These are phyloP conservation scores for Boletus sp. DNA, from an alignment of 768 basidiomycete species.

Conservation along the genomic window DNA sequence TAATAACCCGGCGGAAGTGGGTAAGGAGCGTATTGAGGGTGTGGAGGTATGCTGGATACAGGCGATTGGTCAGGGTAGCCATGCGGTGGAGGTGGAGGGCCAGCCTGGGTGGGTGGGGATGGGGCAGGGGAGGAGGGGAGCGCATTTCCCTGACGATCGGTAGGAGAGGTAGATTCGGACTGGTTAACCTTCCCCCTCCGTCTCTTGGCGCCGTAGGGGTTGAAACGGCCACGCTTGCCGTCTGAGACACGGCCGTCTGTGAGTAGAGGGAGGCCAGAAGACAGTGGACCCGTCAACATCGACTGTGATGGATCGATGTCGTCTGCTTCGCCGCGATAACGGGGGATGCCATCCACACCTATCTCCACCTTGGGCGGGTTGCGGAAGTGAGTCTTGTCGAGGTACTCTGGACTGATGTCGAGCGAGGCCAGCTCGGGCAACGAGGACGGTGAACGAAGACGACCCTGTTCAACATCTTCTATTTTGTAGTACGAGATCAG, in stretches of 20 bases:
- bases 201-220: slow-evolving; percentile 45
- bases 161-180: slow-evolving; percentile 31
- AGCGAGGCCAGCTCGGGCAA: slow-evolving; percentile 84
- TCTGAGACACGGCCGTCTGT: slow-evolving; percentile 46
- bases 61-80: slow-evolving; percentile 31
- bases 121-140: slow-evolving; percentile 33
- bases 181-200: slow-evolving; percentile 35
- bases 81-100: slow-evolving; percentile 23
- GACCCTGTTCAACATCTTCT: slow-evolving; percentile 86
- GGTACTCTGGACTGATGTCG: slow-evolving; percentile 83
- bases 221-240: slow-evolving; percentile 44
- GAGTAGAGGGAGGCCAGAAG: slow-evolving; percentile 48
- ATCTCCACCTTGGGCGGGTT: slow-evolving; percentile 87
- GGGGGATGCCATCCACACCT: slow-evolving; percentile 76
- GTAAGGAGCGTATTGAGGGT: slow-evolving; percentile 34
- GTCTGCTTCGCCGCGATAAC: slow-evolving; percentile 83
- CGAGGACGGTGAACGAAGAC: slow-evolving; percentile 84
- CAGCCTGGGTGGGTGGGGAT: slow-evolving; percentile 27
- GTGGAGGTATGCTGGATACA: slow-evolving; percentile 23
- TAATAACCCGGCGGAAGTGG: slow-evolving; percentile 35
- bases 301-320: slow-evolving; percentile 52
- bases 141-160: slow-evolving; percentile 23
- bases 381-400: slow-evolving; percentile 89
- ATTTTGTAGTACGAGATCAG: slow-evolving; percentile 94
- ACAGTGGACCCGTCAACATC: slow-evolving; percentile 41